Evolutionary conservation across 768 basidiomycete genomes (phyloP), one percentile per base, ranked within the genome.

Genomic region (Saitozyma sp.): DNA sequence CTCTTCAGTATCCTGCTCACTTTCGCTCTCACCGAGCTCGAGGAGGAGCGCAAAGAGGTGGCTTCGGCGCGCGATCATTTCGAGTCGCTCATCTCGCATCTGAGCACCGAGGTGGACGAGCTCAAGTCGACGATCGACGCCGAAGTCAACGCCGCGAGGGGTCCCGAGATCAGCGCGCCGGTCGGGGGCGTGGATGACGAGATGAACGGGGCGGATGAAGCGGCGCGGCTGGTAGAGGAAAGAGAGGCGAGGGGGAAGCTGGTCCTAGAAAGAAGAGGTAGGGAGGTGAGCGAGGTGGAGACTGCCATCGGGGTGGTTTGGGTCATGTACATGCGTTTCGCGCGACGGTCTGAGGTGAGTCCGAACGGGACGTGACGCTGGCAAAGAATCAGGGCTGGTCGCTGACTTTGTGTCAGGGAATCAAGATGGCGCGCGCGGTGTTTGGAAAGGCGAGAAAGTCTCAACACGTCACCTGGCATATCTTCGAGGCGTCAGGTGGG

Each of bases 311-410:
- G 86, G 13, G 84, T 93, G 86, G 80, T 78, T 13, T 84, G 83
- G 83, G 81, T 83, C 75, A 88, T 92, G 84, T 92, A 94, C 76
- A 95, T 98, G 88, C 85, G 95, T 9, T 97, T 94, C 71, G 89
- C 88, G 11, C 82, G 91, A 64, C 84, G 96, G 49, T 87, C 93
- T 5, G 91, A 95, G 67, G 81, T 81, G 51, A 61, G 81, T 78
- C 29, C 29, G n/a, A 9, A 9, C 7, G 9, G 11, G 10, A 13
- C 17, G n/a, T 37, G n/a, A 9, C 29, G 19, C 16, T 37, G 1
- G n/a, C 14, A 8, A 17, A n/a, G 40, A 38, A 14, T 14, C 11
- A 17, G n/a, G 40, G 56, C 45, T 53, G 49, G 58, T 42, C 41
- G 11, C 41, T 37, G 49, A 19, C 48, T 50, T 14, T 19, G 8